Evolutionary conservation across 2,329 filamentous ascomycete species (phyloP).

Genomic region (Diaporthe capsici): DNA sequence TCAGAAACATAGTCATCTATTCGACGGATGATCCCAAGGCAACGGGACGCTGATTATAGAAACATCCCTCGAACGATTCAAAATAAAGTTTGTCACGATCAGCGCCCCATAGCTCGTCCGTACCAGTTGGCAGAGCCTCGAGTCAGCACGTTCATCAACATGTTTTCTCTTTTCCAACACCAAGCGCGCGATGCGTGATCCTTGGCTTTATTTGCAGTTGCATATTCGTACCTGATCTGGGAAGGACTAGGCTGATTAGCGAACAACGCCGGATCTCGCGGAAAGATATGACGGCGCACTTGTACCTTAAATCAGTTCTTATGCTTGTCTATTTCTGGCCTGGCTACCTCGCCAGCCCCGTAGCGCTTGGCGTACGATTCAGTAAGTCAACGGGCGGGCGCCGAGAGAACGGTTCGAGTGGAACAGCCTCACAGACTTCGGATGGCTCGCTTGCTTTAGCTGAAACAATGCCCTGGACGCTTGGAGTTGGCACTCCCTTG

Average conservation of each 20-base stretch:
- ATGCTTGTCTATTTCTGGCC: slow-evolving; percentile 18
- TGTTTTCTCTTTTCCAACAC: neutral
- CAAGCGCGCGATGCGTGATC: neutral
- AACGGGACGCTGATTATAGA: neutral
- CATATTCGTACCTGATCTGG: neutral
- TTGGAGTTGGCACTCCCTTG: neutral
- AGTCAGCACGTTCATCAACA: neutral
- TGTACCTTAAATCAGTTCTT: neutral
- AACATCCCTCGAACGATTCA: slow-evolving; percentile 4
- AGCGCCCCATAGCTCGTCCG: neutral
- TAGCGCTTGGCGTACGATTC: slow-evolving; percentile 25
- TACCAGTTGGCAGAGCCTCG: slow-evolving; percentile 2
- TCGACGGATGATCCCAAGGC: neutral
- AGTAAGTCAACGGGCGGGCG: slow-evolving; percentile 11
- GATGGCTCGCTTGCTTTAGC: neutral
- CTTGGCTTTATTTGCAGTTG: neutral
- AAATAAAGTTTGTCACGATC: slow-evolving; percentile 8
- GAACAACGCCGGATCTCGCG: neutral
- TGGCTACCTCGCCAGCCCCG: neutral
- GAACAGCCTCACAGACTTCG: neutral
- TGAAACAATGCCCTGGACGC: slow-evolving; percentile 16
- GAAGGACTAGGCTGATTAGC: neutral
- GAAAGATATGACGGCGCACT: neutral
- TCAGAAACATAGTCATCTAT: slow-evolving; percentile 1
- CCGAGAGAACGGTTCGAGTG: slow-evolving; percentile 4